These are phyloP conservation scores for Cordyceps javanica DNA, from an alignment of 2,329 filamentous ascomycete genomes.

Conservation along the genomic window DNA sequence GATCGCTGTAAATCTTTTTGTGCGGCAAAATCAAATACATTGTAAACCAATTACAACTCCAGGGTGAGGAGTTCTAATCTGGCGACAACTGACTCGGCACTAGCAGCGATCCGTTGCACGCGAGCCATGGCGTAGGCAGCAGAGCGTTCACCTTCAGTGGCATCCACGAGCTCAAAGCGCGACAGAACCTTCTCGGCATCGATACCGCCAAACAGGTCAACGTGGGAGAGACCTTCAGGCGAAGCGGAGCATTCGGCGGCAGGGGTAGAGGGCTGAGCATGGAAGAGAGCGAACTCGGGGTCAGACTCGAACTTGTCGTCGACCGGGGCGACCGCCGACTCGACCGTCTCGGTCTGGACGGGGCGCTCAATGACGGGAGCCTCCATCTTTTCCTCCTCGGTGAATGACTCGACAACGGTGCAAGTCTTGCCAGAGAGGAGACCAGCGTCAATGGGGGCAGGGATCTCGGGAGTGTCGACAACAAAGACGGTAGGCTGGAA, in stretches of 20 bases:
- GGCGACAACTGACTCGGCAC: conserved; percentile 29
- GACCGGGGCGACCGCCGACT: conserved; percentile 22
- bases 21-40: conserved; percentile 7
- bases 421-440: conserved; percentile 66
- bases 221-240: conserved; percentile 34
- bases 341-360: conserved; percentile 27
- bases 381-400: conserved; percentile 50
- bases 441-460: conserved; percentile 51
- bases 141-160: conserved; percentile 40
- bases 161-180: conserved; percentile 59
- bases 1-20: conserved; percentile 9
- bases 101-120: conserved; percentile 42
- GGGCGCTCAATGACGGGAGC: conserved; percentile 47
- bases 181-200: conserved; percentile 58
- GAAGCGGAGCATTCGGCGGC: conserved; percentile 30
- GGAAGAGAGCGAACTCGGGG: conserved; percentile 55
- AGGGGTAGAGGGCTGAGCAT: conserved; percentile 31
- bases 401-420: conserved; percentile 43
- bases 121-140: conserved; percentile 41
- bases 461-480: conserved; percentile 64
- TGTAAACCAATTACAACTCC: conserved; percentile 22
- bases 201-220: conserved; percentile 47
- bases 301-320: conserved; percentile 59
- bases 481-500: conserved; percentile 69
- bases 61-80: conserved; percentile 32